Conservation (phyloP, 2,329 filamentous ascomycete species). For the Aspergillus sp. region DNA sequence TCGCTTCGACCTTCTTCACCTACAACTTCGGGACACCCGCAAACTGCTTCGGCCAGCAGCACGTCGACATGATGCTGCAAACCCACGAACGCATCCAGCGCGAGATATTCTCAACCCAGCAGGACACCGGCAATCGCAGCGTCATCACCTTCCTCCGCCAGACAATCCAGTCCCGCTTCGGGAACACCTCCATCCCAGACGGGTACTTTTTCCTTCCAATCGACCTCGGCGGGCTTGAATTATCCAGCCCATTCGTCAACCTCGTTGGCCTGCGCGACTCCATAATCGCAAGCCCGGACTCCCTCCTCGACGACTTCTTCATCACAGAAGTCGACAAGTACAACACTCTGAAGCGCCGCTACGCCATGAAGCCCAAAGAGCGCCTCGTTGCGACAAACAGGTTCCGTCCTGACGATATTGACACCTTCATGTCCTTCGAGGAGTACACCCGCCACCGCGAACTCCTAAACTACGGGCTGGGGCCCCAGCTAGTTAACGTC, state of each 20-base stretch:
- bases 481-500: constrained; percentile 2
- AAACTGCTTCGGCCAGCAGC: constrained; percentile 14
- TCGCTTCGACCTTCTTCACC: constrained; percentile 15
- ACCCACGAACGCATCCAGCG: constrained; percentile 15
- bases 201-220: constrained; percentile 17
- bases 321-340: constrained; percentile 3
- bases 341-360: not conserved
- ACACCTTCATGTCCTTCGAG: constrained; percentile 12
- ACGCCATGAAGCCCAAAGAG: not conserved
- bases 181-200: constrained; percentile 6
- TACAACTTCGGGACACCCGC: constrained; percentile 15
- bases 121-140: constrained; percentile 2
- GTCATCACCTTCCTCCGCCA: constrained; percentile 13
- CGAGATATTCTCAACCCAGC: not conserved
- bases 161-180: constrained; percentile 4
- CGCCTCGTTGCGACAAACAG: not conserved
- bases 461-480: not conserved
- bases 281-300: not conserved
- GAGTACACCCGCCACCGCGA: constrained; percentile 14
- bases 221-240: constrained; percentile 14
- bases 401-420: not conserved
- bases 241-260: constrained; percentile 14
- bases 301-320: constrained; percentile 10
- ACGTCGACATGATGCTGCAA: constrained; percentile 16
- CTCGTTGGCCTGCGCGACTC: constrained; percentile 10